Base-by-base conservation (phyloP, 495 filamentous ascomycete genomes). In the Collariella sp. region DNA sequence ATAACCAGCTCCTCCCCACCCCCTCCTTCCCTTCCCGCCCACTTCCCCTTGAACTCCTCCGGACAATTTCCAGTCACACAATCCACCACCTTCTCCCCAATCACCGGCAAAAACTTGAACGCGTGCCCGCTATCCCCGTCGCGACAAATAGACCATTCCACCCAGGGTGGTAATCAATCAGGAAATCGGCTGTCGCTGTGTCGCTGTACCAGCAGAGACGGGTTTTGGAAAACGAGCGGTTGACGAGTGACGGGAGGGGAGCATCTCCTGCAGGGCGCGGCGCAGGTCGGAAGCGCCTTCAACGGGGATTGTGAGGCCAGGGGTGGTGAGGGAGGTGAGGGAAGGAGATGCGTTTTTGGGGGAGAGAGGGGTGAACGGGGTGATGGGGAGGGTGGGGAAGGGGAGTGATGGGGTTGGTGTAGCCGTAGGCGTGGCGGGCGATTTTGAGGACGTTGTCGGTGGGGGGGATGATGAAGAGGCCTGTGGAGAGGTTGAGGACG, bases 181-280 rank as follows among this genome's bases (percentile, higher is more conserved):
- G 71, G 72, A 90, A 96, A 66, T 95, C 85, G 6, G 81, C 87
- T 15, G 77, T 81, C 7, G 86, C 77, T 13, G 88, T 94, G 72
- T 95, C 90, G 7, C 79, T 83, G 58, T 96, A 95, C 88, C 88
- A 95, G 67, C 91, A 98, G 39, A 96, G 70, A 16, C 88, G 74
- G n/a, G 83, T 88, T 13, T 72, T 67, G 34, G 70, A 64, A 61
- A 90, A 96, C 0, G 82, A 79, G 31, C 89, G 68, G 23, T 83
- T 75, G 20, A 64, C 72, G 13, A 93, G 71, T 3, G 62, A n/a
- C 61, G 0, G 65, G 64, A 69, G 1, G 88, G 85, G 4, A 88
- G 68, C 62, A 87, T 76, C 52, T 81, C 72, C 9, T 67, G 63
- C 18, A 95, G 67, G 13, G 82, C 83, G 1, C 70, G 58, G 11